These are phyloP conservation scores for Pulicaria dysenterica DNA, from an alignment of 129 eudicot species.

Conservation along the genomic window DNA sequence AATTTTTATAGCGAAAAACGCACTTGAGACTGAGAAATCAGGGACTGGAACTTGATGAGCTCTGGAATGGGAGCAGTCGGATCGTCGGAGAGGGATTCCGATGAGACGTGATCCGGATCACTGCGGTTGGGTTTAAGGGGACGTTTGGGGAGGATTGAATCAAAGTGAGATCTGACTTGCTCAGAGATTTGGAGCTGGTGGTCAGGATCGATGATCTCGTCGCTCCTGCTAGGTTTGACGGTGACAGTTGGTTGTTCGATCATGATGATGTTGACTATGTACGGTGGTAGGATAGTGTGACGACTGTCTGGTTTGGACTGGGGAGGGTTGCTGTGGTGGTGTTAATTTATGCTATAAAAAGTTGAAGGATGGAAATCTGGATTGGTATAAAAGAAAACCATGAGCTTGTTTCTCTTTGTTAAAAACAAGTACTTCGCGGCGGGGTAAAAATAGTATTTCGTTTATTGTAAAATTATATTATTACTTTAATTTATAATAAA, in stretches of 20 bases:
- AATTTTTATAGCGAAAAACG: background rate
- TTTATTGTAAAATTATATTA: too few species aligned
- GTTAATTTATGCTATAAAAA: too few species aligned
- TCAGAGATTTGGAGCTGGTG: conserved; percentile 51
- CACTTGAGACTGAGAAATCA: conserved; percentile 47
- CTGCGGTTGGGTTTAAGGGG: conserved; percentile 65
- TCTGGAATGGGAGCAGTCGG: conserved; percentile 38
- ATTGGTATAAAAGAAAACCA: too few species aligned
- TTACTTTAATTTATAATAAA: too few species aligned
- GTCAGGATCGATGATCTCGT: conserved; percentile 50
- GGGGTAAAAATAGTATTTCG: too few species aligned
- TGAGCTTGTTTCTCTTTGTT: too few species aligned
- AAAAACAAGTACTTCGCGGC: too few species aligned
- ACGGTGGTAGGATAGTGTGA: background rate
- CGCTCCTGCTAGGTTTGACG: conserved; percentile 72
- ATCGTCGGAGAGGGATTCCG: conserved; percentile 17
- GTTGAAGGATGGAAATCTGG: too few species aligned
- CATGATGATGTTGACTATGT: conserved; percentile 7
- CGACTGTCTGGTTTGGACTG: too few species aligned
- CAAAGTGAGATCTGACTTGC: conserved; percentile 51
- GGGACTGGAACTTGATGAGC: conserved; percentile 54
- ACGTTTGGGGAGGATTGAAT: conserved; percentile 62
- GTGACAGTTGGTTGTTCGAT: conserved; percentile 15
- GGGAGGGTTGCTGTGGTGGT: too few species aligned
- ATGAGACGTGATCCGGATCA: conserved; percentile 51